phyloP scores from a whole-genome alignment of 2,329 filamentous ascomycete genomes.

The Trichoderma sp. region DNA sequence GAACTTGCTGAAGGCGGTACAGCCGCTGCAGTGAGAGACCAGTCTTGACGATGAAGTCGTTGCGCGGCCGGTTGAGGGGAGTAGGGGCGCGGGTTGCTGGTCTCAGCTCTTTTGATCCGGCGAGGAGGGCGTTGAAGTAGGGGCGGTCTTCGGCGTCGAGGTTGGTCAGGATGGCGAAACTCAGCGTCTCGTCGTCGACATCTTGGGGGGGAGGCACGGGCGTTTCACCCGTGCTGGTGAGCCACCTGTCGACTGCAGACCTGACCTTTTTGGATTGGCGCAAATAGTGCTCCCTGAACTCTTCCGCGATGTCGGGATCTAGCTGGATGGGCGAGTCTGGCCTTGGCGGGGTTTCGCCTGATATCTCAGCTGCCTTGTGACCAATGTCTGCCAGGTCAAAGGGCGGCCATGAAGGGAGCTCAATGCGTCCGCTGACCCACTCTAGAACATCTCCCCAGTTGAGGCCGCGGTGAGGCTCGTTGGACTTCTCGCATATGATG shows the following conservation, averaged over 20 bases:
- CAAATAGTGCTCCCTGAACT: constrained; percentile 89
- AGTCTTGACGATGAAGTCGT: constrained; percentile 71
- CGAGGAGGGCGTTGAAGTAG: constrained; percentile 77
- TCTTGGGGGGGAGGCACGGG: constrained; percentile 77
- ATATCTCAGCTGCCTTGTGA: constrained; percentile 55
- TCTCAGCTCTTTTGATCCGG: constrained; percentile 55
- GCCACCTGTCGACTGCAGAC: constrained; percentile 86
- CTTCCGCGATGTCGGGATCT: constrained; percentile 90
- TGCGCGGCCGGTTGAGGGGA: constrained; percentile 61
- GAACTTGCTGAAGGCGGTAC: constrained; percentile 69
- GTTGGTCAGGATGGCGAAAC: constrained; percentile 90
- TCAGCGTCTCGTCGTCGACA: constrained; percentile 89
- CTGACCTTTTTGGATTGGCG: constrained; percentile 90
- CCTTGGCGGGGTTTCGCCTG: constrained; percentile 59
- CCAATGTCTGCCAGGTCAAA: constrained; percentile 69
- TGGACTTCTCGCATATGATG: constrained; percentile 69
- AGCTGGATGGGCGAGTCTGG: constrained; percentile 67
- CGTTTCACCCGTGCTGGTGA: constrained; percentile 73
- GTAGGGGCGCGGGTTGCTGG: constrained; percentile 64
- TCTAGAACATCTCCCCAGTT: constrained; percentile 97
- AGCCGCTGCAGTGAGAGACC: constrained; percentile 78
- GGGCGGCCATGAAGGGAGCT: constrained; percentile 84
- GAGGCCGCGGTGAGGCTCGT: constrained; percentile 66
- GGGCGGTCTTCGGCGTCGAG: constrained; percentile 72
- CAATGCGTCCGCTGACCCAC: constrained; percentile 82